Base-by-base conservation (phyloP, 2,329 filamentous ascomycete genomes). In the Calonectria leucothoes region DNA sequence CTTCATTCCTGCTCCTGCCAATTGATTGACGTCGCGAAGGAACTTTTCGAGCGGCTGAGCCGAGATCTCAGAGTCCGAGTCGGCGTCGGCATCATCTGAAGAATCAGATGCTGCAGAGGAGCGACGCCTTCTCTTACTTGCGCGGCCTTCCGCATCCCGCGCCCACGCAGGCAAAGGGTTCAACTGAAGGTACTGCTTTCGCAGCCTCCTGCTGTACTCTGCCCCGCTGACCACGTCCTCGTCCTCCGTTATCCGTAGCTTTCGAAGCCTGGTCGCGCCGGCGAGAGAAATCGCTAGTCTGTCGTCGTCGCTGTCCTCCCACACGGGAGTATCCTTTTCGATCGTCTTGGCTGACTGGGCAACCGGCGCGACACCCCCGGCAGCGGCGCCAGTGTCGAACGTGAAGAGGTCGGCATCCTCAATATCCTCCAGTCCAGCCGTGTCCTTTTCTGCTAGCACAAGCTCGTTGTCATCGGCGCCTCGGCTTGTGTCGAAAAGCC, bases 271-370 rank as follows among this genome's bases (percentile, higher is more conserved):
- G 61, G 92, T 91, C 55, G 93, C 92, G 31, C 91, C 90, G 4
- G 95, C 94, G 48, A 99, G 89, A 17, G 96, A 98, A 63, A 99
- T 90, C 8, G 92, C 91, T 75, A 98, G 87, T 68, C 94, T 91
- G 82, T 98, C 97, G 82, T 99, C 97, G 80, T 99, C 97, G 84
- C 96, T 98, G 83, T 99, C 97, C 78, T 96, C 92, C 97, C 97
- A 99, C 1, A 92, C 94, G 3, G 93, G 89, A 25, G 87, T 87
- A 51, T 89, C 86, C 59, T 75, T 80, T 20, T 81, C 78, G 33
- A 75, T 74, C 29, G 79, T 73, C 25, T 79, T 77, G 51, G 75
- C 39, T 23, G 81, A 66, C 42, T 84, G 82, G 7, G 81, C 69
- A 12, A 78, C 79, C 33, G 85, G 81, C 25, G 80, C 83, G n/a